Evolutionary conservation across 371 early-diverging fungal species (phyloP), one percentile per base, ranked within the genome.

Genomic region (Rhizopus sp.): DNA sequence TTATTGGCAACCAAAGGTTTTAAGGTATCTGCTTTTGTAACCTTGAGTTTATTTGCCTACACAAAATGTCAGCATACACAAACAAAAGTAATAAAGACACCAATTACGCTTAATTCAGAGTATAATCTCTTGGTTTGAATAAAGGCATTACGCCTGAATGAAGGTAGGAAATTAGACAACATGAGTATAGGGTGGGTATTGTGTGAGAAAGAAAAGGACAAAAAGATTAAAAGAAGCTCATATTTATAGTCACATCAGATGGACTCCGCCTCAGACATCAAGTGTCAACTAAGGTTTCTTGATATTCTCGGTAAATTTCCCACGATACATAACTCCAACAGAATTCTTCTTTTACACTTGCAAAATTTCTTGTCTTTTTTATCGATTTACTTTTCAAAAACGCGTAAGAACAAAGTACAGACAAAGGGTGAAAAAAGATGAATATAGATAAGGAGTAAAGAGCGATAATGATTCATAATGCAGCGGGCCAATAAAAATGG

Each of bases 1-100:
- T 93, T 84, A 70, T 88, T 84, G 38, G 92, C 87, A 50, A 83
- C 70, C 62, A 90, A 70, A 17, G 83, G 66, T 70, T 90, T 91
- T 37, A 81, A 72, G 40, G 51, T 60, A 52, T 73, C 72, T 42
- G 75, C 53, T 45, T 71, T 66, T 16, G 52, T 71, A 38, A 82
- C 56, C 35, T 73, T 55, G 50, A 84, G 65, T 60, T 77, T 74
- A 59, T 72, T 76, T 15, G 83, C 83, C 73, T 84, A 68, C 17
- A 55, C 3, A 34, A 23, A n/a, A 17, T 7, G 23, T 35, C 0
- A 31, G 6, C 4, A 17, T 31, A 34, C 15, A 3, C 13, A 15
- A 8, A 44, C 6, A 45, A 45, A 39, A 15, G 5, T 50, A 50
- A 9, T n/a, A n/a, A 32, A 13, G 45, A 23, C 3, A 48, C 13